Evolutionary conservation across 2,329 filamentous ascomycete species (phyloP).

Genomic region (Cladorrhinum sp.): DNA sequence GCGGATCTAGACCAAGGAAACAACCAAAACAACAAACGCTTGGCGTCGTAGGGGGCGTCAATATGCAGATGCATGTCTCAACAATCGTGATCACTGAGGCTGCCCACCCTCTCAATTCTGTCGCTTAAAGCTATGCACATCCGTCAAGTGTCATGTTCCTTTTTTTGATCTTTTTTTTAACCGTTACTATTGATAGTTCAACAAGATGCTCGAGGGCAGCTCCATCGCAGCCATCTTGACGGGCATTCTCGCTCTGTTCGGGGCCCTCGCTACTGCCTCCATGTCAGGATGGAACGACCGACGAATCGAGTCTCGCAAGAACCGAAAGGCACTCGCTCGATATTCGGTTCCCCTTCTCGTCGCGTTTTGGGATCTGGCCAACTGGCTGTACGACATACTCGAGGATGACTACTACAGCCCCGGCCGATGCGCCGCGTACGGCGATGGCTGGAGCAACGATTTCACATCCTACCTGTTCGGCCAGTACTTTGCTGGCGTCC

Average conservation of each 20-base stretch:
- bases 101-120: too few species aligned
- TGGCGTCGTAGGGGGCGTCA: too few species aligned
- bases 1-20: too few species aligned
- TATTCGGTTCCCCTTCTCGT: conserved; percentile 10
- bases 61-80: too few species aligned
- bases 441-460: conserved; percentile 4
- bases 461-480: conserved; percentile 10
- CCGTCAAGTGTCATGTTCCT: too few species aligned
- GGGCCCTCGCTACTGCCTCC: conserved; percentile 9
- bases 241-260: conserved; percentile 9
- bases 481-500: conserved; percentile 12
- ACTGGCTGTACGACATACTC: conserved; percentile 12
- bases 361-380: conserved; percentile 11
- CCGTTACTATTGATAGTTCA: too few species aligned
- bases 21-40: too few species aligned
- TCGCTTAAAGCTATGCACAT: too few species aligned
- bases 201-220: conserved; percentile 2
- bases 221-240: conserved; percentile 12
- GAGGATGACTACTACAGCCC: conserved; percentile 6
- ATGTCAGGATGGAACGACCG: conserved; percentile 10
- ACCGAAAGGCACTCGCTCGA: conserved; percentile 3
- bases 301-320: conserved; percentile 6
- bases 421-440: conserved; percentile 3
- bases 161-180: too few species aligned
- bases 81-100: too few species aligned